Evolutionary conservation across 2,329 filamentous ascomycete genomes (phyloP), one percentile per base, ranked within the genome.

Genomic region (Ophiocordyceps unilateralis): DNA sequence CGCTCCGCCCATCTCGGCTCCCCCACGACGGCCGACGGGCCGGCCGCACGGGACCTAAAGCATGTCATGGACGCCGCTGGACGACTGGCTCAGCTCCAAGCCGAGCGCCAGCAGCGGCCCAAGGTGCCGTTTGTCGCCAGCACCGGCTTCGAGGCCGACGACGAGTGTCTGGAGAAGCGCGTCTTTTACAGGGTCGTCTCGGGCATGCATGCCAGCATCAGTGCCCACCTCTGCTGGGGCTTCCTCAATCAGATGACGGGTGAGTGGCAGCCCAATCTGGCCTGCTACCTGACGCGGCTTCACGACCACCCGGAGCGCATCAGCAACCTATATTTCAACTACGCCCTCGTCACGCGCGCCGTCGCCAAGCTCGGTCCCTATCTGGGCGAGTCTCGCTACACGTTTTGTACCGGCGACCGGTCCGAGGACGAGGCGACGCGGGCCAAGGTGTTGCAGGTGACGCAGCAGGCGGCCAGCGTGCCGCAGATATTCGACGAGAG

Each of bases 271-370:
- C 88, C 87, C 21, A 98, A 98, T 55, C 61, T 93, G 43, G 69
- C 78, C 48, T 98, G 91, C 69, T 98, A 94, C 70, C 78, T 83
- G 56, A 67, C 78, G 28, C 78, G 91, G n/a, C 73, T 98, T 15
- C 84, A 94, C 60, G 69, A 72, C 20, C 77, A 83, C 58, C 86
- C 89, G 0, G 91, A 98, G 51, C 83, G 89, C 47, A 83, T 98
- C 55, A 91, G 88, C 51, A 98, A 98, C 61, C 72, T 98, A 41
- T 98, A 98, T 68, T 98, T 98, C 69, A 96, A 98, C 73, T 98
- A 94, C 57, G 91, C 91, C 1, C 73, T 98, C n/a, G 72, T 98
- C 36, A 82, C 89, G 22, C 83, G 91, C 41, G 91, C 91, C 12
- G 75, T 96, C 36, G 83, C 85, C 43, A 98, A 98, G 64, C 74